Conservation (phyloP, 495 filamentous ascomycete species). For the Tuber indicum region DNA sequence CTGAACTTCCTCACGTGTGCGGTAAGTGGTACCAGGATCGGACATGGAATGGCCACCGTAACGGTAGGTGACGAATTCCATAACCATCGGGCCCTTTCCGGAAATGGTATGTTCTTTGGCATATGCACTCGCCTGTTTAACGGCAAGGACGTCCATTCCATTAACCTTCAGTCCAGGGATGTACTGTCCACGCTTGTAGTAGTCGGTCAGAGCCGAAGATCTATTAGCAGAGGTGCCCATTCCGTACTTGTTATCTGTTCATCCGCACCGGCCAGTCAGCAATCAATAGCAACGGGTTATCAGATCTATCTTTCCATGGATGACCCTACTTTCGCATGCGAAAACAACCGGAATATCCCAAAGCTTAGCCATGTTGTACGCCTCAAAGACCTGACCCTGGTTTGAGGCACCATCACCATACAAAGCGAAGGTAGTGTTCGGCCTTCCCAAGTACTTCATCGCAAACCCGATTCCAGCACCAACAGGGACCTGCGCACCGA, state of each 20-base stretch:
- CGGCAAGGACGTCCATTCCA: constrained; percentile 97
- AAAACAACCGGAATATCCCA: constrained; percentile 95
- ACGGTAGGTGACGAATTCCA: constrained; percentile 98
- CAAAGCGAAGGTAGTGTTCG: constrained; percentile 77
- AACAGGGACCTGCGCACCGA: constrained; percentile 96
- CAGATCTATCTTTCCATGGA: background rate
- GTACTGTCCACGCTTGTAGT: constrained; percentile 99
- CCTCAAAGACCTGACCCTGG: constrained; percentile 98
- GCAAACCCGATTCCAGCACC: constrained; percentile 96
- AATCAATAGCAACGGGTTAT: background rate
- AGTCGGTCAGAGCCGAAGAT: constrained; percentile 90
- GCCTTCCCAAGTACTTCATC: constrained; percentile 81
- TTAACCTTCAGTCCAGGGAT: constrained; percentile 99
- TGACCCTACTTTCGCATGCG: constrained; percentile 85
- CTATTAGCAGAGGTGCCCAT: constrained; percentile 97
- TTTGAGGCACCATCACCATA: constrained; percentile 98
- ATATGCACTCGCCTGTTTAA: constrained; percentile 90
- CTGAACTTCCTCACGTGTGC: constrained; percentile 97
- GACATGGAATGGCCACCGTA: constrained; percentile 99
- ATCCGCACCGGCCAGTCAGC: constrained; percentile 20
- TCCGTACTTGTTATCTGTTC: constrained; percentile 97
- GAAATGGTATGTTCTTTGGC: constrained; percentile 73
- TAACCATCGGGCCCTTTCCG: constrained; percentile 85
- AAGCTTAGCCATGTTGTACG: constrained; percentile 99
- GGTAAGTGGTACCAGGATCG: constrained; percentile 97